Base-by-base conservation (phyloP, 2,329 filamentous ascomycete genomes). In the Aspergillus quadrilineatus region DNA sequence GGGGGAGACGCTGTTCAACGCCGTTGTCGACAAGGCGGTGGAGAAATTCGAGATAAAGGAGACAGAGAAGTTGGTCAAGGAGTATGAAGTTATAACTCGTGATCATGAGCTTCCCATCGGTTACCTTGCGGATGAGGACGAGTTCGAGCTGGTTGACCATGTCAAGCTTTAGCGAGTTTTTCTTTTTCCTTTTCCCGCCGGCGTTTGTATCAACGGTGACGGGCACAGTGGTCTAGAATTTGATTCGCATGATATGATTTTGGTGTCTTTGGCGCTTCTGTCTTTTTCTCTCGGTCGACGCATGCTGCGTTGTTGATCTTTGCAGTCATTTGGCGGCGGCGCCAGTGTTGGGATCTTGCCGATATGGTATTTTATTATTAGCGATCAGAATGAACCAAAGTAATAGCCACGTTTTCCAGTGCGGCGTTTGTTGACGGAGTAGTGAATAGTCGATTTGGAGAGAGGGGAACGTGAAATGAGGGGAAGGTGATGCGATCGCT, bases 61-160 rank as follows among this genome's bases (percentile, higher is more conserved):
- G 72, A 85, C 82, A 2, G 81, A 84, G 71, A 83, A 84, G 72
- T 69, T 86, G 47, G 79, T 84, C 68, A 82, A 80, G 73, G 83
- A 86, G 72, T 86, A 85, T 63, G 83, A 85, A 66, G 77, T 77
- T 76, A 63, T 80, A 75, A 62, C 78, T 28, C 65, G 65, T 15
- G 70, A 73, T 51, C 69, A 71, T 34, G 73, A 75, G 58, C 75
- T 50, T 3, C 53, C 59, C 22, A 53, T 43, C 29, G 66, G 68
- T 29, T 69, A 70, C 56, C 59, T 64, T 4, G 69, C 67, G 5
- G 68, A 69, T 22, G 72, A 73, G 44, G 76, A 22, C 22, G 22
- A 77, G 52, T 78, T 77, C 60, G 75, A 77, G 66, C 54, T 78
- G 42, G 69, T 78, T 36, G 69, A 74, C 52, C 66, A 69, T 45